Percentiles rank a stretch among this genome's conserved stretches.
These are phyloP conservation scores for Heracleum sosnowskyi DNA, from an alignment of 129 eudicot species.

Conservation along the genomic window DNA sequence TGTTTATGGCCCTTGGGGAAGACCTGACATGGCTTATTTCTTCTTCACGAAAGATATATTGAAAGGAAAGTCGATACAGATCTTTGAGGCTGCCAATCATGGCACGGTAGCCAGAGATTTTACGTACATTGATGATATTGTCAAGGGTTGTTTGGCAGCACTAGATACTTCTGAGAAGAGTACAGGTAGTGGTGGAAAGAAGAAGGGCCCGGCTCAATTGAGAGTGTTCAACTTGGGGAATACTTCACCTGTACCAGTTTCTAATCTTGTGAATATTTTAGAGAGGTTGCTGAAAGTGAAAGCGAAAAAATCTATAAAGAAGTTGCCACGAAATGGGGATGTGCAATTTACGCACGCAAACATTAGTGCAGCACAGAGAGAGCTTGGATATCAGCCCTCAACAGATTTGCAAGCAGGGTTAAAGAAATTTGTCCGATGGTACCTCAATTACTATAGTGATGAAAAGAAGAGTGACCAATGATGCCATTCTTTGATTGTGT, in stretches of 20 bases:
- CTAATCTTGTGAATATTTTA: slow-evolving; percentile 35
- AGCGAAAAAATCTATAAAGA: slow-evolving; percentile 38
- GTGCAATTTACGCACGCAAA: slow-evolving; percentile 50
- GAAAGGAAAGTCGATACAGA: slow-evolving; percentile 29
- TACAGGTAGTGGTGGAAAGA: slow-evolving; percentile 49
- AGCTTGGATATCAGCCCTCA: slow-evolving; percentile 44
- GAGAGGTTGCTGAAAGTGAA: slow-evolving; percentile 37
- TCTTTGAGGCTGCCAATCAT: slow-evolving; percentile 30
- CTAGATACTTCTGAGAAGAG: slow-evolving; percentile 49
- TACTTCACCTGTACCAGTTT: slow-evolving; percentile 39
- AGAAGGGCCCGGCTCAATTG: slow-evolving; percentile 33
- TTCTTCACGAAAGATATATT: slow-evolving; percentile 37
- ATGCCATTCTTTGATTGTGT: slow-evolving; percentile 16
- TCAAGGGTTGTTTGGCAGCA: slow-evolving; percentile 48
- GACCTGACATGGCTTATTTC: slow-evolving; percentile 46
- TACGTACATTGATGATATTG: slow-evolving; percentile 44
- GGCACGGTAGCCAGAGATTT: slow-evolving; percentile 37
- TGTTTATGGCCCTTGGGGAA: slow-evolving; percentile 47
- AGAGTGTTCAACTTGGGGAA: slow-evolving; percentile 39
- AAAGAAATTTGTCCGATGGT: slow-evolving; percentile 46
- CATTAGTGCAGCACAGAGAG: slow-evolving; percentile 35
- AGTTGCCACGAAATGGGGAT: slow-evolving; percentile 46
- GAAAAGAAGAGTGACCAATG: slow-evolving; percentile 54
- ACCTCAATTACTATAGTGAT: slow-evolving; percentile 38
- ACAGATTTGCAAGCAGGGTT: slow-evolving; percentile 38